Evolutionary conservation across 73 alveolate species (phyloP).

Genomic region (Stentor coeruleus): DNA sequence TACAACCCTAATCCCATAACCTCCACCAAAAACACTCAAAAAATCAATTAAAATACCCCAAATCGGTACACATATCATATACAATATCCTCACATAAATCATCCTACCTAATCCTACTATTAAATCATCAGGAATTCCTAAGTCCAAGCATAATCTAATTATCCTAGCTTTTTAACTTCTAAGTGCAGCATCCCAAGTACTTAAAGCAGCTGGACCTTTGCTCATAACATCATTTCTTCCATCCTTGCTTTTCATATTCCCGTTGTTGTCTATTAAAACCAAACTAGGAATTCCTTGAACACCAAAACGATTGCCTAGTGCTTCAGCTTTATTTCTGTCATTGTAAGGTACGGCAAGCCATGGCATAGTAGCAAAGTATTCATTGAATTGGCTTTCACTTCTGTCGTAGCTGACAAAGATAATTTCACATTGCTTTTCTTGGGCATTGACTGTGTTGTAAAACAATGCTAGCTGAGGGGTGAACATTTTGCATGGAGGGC

Average conservation of each 20-base stretch:
- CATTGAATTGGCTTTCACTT: conserved; percentile 52
- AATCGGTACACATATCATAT: no score
- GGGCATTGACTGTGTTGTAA: no score
- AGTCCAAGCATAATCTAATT: no score
- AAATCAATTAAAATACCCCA: no score
- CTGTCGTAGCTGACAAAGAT: conserved; percentile 57
- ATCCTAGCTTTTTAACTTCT: background rate
- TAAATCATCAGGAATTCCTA: no score
- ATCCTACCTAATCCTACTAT: no score
- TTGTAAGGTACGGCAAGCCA: conserved; percentile 69
- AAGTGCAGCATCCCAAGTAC: background rate
- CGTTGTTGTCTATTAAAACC: background rate
- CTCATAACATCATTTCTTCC: background rate
- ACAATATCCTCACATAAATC: no score
- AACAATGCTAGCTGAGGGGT: conserved; percentile 63
- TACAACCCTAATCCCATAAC: no score
- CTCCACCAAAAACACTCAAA: no score
- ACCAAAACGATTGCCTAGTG: no score
- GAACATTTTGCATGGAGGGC: conserved; percentile 77
- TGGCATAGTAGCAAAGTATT: conserved; percentile 65
- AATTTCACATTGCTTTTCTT: background rate
- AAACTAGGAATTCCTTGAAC: background rate
- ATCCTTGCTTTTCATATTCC: background rate
- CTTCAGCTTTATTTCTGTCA: no score
- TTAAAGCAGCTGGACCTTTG: background rate